Conservation (phyloP, 2,329 filamentous ascomycete genomes). For the Xylaria sp. region DNA sequence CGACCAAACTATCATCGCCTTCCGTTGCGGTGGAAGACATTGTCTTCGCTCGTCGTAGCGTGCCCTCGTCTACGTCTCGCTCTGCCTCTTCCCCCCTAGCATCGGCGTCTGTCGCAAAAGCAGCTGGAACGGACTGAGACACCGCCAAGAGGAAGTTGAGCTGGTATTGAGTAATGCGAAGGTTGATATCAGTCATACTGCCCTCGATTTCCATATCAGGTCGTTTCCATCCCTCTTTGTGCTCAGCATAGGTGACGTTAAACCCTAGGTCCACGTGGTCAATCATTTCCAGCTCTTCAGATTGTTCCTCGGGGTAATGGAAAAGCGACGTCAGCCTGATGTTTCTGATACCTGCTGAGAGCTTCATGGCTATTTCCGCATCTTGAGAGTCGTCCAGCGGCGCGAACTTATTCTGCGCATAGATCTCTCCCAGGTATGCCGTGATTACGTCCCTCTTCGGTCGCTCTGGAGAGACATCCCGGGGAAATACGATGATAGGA, state of each 20-base stretch:
- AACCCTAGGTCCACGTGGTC: constrained; percentile 96
- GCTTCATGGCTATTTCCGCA: constrained; percentile 80
- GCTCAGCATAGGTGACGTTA: constrained; percentile 88
- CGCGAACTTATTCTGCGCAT: constrained; percentile 90
- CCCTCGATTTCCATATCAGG: constrained; percentile 93
- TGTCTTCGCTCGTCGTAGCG: constrained; percentile 52
- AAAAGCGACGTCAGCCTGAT: constrained; percentile 89
- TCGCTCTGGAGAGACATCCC: constrained; percentile 70
- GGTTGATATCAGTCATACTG: constrained; percentile 89
- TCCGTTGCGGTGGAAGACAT: constrained; percentile 42
- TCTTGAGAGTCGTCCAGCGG: constrained; percentile 77
- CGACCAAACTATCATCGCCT: constrained; percentile 49
- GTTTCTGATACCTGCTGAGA: constrained; percentile 89
- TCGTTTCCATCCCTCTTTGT: constrained; percentile 73
- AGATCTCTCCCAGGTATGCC: constrained; percentile 95
- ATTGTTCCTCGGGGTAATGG: constrained; percentile 70
- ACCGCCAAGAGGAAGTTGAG: constrained; percentile 87
- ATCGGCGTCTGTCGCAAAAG: constrained; percentile 76
- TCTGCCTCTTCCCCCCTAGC: constrained; percentile 74
- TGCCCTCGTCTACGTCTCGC: constrained; percentile 68
- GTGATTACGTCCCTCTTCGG: constrained; percentile 81
- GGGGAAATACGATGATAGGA: constrained; percentile 93
- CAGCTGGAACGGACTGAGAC: constrained; percentile 82
- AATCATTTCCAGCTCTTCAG: constrained; percentile 93
- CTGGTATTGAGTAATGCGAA: constrained; percentile 87